Evolutionary conservation across 257 asterid genomes (phyloP).

Genomic region (Leonotis leonurus): DNA sequence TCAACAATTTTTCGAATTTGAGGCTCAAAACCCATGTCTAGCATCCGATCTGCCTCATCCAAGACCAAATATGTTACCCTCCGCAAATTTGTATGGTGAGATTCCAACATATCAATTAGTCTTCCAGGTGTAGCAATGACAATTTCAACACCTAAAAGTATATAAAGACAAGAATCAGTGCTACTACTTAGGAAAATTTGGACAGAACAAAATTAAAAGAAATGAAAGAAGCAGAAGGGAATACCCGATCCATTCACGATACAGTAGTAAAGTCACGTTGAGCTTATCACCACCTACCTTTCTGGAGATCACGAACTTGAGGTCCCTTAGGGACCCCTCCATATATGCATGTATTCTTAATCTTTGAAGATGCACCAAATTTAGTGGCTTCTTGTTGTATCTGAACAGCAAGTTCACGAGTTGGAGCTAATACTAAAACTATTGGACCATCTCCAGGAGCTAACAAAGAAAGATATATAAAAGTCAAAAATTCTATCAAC

Average conservation of each 20-base stretch:
- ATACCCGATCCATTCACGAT: constrained; percentile 99
- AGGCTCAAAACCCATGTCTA: constrained; percentile 96
- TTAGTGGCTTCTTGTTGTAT: constrained; percentile 96
- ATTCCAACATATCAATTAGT: constrained; percentile 85
- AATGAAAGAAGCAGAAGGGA: constrained; percentile 74
- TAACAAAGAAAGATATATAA: constrained; percentile 34
- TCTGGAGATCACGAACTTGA: constrained; percentile 99
- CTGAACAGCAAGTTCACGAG: constrained; percentile 99
- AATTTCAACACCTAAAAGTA: constrained; percentile 67
- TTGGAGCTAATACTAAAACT: constrained; percentile 98
- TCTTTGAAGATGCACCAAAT: constrained; percentile 98
- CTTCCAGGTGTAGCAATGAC: constrained; percentile 95
- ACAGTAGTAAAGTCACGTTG: constrained; percentile 98
- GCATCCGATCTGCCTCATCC: constrained; percentile 95
- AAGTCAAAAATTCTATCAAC: constrained; percentile 27
- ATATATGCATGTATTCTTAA: constrained; percentile 96
- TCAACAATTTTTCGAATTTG: constrained; percentile 77
- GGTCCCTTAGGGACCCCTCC: constrained; percentile 99
- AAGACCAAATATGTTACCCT: constrained; percentile 90
- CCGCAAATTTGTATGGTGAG: constrained; percentile 81
- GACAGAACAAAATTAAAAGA: constrained; percentile 13
- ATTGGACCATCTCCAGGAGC: constrained; percentile 99
- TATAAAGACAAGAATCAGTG: constrained; percentile 13
- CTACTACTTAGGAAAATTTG: constrained; percentile 1
- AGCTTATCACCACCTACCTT: constrained; percentile 99